These are phyloP conservation scores for Trichopus zeylanicus DNA, from an alignment of 116 monocot species.

Conservation along the genomic window DNA sequence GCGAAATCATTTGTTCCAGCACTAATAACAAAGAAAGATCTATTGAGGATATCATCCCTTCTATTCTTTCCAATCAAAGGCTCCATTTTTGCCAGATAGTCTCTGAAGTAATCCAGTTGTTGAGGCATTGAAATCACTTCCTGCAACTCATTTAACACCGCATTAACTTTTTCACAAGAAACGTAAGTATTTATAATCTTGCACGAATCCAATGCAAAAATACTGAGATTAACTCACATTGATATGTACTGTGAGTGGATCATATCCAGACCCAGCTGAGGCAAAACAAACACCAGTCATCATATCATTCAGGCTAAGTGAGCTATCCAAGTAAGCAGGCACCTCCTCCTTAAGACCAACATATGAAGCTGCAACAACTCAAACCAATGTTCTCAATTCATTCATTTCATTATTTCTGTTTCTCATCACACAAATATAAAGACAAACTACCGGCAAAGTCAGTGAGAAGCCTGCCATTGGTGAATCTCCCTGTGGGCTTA, in stretches of 20 bases:
- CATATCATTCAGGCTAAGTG: conserved; percentile 20
- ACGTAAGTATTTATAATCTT: too few species aligned
- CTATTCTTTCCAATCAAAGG: conserved; percentile 23
- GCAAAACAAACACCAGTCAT: conserved; percentile 44
- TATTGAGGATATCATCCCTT: conserved; percentile 25
- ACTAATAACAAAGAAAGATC: conserved; percentile 44
- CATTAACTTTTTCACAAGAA: too few species aligned
- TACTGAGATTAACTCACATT: conserved; percentile 3
- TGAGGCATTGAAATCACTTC: conserved; percentile 26
- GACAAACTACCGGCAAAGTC: background rate
- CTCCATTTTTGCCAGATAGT: conserved; percentile 30
- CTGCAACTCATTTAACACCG: background rate
- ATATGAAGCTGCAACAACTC: conserved; percentile 17
- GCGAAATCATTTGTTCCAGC: conserved; percentile 69
- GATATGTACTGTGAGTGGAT: conserved; percentile 16
- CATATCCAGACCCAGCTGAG: conserved; percentile 36
- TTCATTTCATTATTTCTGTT: background rate
- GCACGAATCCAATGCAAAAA: too few species aligned
- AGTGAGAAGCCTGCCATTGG: conserved; percentile 19
- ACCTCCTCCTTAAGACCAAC: conserved; percentile 33
- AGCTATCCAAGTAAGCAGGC: conserved; percentile 33
- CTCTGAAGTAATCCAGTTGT: conserved; percentile 42
- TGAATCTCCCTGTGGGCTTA: conserved; percentile 24
- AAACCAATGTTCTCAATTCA: background rate
- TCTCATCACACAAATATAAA: background rate